Conservation (phyloP, 495 filamentous ascomycete genomes). For the Penicillium desertorum region DNA sequence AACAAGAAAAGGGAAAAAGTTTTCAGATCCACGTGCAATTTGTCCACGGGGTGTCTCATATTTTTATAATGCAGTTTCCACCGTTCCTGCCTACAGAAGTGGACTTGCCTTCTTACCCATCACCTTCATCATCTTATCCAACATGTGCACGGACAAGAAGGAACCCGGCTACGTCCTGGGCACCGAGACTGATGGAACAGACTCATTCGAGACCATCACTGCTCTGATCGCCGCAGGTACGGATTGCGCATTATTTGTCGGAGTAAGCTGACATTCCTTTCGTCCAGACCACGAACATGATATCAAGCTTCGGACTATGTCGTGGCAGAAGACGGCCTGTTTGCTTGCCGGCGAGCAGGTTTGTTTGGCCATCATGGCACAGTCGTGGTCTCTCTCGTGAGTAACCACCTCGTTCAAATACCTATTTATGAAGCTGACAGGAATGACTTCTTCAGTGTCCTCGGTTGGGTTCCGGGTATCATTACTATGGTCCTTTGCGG, state of each 20-base stretch:
- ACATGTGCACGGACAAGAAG: constrained; percentile 17
- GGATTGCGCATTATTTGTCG: not conserved
- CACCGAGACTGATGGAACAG: constrained; percentile 15
- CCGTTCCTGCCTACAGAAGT: not conserved
- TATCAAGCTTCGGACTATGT: constrained; percentile 49
- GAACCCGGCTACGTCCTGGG: constrained; percentile 12
- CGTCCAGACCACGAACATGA: constrained; percentile 44
- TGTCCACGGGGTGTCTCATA: not conserved
- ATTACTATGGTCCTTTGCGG: constrained; percentile 40
- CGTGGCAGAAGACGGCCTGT: constrained; percentile 49
- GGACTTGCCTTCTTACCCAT: not conserved
- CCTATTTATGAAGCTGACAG: not conserved
- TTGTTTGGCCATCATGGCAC: constrained; percentile 51
- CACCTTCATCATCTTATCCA: not conserved
- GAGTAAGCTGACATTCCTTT: not conserved
- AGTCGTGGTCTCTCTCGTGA: constrained; percentile 49
- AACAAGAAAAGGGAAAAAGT: not conserved
- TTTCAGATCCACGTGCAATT: not conserved
- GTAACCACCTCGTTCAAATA: not conserved
- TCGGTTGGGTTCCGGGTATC: constrained; percentile 49
- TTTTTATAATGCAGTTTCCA: not conserved
- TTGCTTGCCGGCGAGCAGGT: constrained; percentile 48
- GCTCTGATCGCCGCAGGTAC: constrained; percentile 31
- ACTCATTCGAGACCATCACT: constrained; percentile 24
- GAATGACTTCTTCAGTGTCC: constrained; percentile 25